A percentile compares a stretch with the other conserved stretches of the same genome.
These are phyloP conservation scores for Breviolum minutum DNA, from an alignment of 73 alveolate genomes.

Conservation along the genomic window DNA sequence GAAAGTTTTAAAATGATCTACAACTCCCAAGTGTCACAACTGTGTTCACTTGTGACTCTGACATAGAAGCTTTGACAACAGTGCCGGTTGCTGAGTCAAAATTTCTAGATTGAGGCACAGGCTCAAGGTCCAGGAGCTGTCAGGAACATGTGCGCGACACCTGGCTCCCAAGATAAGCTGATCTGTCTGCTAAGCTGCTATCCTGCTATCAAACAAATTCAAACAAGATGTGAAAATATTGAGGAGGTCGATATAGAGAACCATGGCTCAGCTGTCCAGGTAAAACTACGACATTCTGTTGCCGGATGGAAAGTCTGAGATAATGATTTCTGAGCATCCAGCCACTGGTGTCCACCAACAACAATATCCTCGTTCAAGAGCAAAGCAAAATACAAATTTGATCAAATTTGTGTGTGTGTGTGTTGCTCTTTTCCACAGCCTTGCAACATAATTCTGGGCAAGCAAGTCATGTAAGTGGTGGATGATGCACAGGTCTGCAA, in stretches of 20 bases:
- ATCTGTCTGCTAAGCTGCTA: background rate
- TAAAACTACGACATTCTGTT: background rate
- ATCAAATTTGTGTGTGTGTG: background rate
- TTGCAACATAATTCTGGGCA: too few species aligned
- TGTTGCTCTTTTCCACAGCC: too few species aligned
- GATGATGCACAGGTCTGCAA: too few species aligned
- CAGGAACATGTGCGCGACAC: slow-evolving; percentile 94
- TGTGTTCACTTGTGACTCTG: background rate
- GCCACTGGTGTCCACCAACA: slow-evolving; percentile 92
- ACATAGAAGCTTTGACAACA: background rate
- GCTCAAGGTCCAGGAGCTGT: slow-evolving; percentile 90
- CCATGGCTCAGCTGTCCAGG: too few species aligned
- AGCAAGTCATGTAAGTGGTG: too few species aligned
- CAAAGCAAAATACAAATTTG: background rate
- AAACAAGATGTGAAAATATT: too few species aligned
- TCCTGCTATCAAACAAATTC: too few species aligned
- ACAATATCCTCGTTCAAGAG: slow-evolving; percentile 28
- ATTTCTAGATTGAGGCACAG: background rate
- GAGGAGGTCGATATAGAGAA: too few species aligned
- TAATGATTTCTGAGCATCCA: background rate
- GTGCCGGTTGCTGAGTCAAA: background rate
- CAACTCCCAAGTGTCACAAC: background rate
- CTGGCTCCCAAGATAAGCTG: background rate
- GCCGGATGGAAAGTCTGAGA: background rate
- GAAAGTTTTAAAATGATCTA: background rate